Base-by-base conservation (phyloP, 176 grass and related monocot genomes). In the Ananas comosus region DNA sequence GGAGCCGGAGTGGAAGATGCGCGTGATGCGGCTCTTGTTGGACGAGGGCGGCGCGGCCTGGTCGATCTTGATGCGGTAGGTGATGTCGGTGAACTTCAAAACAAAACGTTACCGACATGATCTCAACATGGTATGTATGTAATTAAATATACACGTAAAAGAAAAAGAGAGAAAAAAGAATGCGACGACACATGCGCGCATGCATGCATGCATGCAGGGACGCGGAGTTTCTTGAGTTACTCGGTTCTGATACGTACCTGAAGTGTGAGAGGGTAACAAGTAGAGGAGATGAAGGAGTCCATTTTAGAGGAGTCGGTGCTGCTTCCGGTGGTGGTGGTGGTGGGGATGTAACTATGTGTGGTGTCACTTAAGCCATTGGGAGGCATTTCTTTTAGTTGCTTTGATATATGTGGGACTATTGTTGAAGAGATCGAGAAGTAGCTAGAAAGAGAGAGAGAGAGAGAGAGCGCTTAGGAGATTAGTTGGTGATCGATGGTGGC, bases 41-140 rank as follows among this genome's bases (percentile, higher is more conserved):
- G 74, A 10, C 2, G 61, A 1, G 7, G 67, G 10, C 16, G 72
- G 10, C 0, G 74, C 0, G 1, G 54, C 29, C 0, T 68, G 65
- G 9, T 83, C 89, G 33, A 83, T 49, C 65, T 99, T 99, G 48
- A 93, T 76, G 64, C 82, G 74, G 65, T 91, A 99, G 4, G 78
- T 49, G 0, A 99, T 54, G 64, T 99, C 85, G 63, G 88, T 80
- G 80, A 99, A 99, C 90, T 99, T 70, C 72, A 83, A 13, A 28
- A 73, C 47, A 42, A 42, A 42, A 42, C 4, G 33, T 6, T 42
- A 42, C 5, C 33, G 0, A 42, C 5, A 42, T 42, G 5, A 42
- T 6, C 4, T 42, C 2, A 27, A 6, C 33, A 6, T 42, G 33
- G 0, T 42, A 29, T 9, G 18, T 18, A 58, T 5, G 10, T 59